Evolutionary conservation across 2,329 filamentous ascomycete species (phyloP), one percentile per base, ranked within the genome.

Genomic region (Phoma sp.): DNA sequence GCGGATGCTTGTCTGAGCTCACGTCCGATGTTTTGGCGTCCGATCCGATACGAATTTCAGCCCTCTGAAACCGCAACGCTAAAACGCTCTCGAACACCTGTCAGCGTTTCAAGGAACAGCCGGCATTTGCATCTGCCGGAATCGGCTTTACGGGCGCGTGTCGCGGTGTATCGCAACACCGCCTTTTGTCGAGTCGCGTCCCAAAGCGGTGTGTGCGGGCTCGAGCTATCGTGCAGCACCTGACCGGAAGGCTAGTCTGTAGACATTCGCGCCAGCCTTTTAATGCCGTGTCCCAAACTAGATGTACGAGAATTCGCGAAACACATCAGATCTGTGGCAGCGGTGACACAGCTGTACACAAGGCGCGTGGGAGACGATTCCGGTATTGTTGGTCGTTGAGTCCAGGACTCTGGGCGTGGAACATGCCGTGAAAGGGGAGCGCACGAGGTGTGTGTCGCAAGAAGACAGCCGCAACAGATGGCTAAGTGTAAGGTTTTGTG

Each of bases 51-150:
- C 32, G 45, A 14, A 24, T 42, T 37, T 53, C 44, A 39, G 44
- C 44, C 33, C 35, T 46, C 32, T 50, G 52, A 46, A 46, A 55
- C 52, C n/a, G 36, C 29, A n/a, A 46, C 18, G 39, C 52, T 46
- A 50, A 55, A 62, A 57, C 43, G 54, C 58, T 59, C 55, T 64
- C 58, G 47, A 64, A 58, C 47, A 47, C 23, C 51, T 60, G 56
- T 63, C 59, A 61, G 53, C 41, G 62, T 65, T 65, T 66, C 57
- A 59, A 60, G 63, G 50, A 57, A 66, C 55, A 23, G 42, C 59
- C 59, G 56, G 56, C 51, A 59, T 24, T 30, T 22, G n/a, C 18
- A 11, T 27, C 30, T 45, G 42, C 60, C 57, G 54, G 58, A 49
- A 51, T 57, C 56, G 51, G 55, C 49, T 50, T 18, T 48, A 25